These are phyloP conservation scores for Ustulina deusta DNA, from an alignment of 2,329 filamentous ascomycete species.

Conservation along the genomic window DNA sequence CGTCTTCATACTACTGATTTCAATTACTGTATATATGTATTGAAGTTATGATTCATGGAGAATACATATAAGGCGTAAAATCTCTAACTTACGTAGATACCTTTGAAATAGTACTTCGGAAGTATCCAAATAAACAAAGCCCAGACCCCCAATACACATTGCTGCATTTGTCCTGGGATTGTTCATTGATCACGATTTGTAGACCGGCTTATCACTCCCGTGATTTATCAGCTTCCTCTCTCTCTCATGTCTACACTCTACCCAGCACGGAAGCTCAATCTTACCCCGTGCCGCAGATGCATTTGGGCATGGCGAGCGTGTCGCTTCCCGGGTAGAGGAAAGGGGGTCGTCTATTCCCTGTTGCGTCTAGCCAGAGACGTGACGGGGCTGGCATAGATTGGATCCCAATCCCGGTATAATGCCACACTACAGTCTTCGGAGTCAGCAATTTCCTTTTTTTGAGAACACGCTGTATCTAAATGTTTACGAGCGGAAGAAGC, in stretches of 20 bases:
- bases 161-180: no score
- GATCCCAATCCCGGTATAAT: conserved; percentile 74
- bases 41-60: neutral
- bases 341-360: conserved; percentile 67
- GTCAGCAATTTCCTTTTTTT: conserved; percentile 6
- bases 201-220: no score
- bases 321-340: conserved; percentile 69
- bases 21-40: neutral
- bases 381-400: conserved; percentile 73
- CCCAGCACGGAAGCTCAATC: conserved; percentile 54
- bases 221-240: no score
- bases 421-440: conserved; percentile 62
- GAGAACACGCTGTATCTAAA: neutral
- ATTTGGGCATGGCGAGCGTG: conserved; percentile 67
- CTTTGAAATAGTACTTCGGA: neutral
- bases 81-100: neutral
- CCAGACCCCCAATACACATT: no score
- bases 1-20: neutral
- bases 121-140: neutral
- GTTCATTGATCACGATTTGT: no score
- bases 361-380: conserved; percentile 72
- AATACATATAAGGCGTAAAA: no score
- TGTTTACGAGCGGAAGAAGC: neutral
- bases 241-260: no score
- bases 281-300: conserved; percentile 71